Conservation (phyloP, 2,329 filamentous ascomycete species). For the Pseudogymnoascus sp. region DNA sequence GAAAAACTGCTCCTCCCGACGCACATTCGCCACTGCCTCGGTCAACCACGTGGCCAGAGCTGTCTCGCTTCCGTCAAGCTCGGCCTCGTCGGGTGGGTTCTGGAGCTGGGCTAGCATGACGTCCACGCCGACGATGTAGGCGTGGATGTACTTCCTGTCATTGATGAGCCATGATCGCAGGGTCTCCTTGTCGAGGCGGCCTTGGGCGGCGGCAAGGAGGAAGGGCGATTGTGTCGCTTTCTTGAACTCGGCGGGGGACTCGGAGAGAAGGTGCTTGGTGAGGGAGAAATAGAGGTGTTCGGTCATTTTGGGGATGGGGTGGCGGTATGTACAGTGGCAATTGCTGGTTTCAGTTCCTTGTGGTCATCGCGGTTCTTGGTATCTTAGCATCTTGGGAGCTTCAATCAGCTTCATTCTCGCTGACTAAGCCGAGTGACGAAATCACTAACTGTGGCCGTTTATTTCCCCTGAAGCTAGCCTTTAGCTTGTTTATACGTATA, state of each 20-base stretch:
- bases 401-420: not conserved
- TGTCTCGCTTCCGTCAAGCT: constrained; percentile 39
- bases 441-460: not conserved
- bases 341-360: not conserved
- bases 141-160: constrained; percentile 63
- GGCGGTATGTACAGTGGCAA: not conserved
- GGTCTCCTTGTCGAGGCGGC: constrained; percentile 46
- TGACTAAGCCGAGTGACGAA: not conserved
- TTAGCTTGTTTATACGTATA: no score
- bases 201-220: constrained; percentile 55
- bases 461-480: not conserved
- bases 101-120: constrained; percentile 54
- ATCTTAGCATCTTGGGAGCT: constrained; percentile 1
- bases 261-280: constrained; percentile 48
- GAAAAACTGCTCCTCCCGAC: constrained; percentile 60
- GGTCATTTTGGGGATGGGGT: not conserved
- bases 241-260: constrained; percentile 36
- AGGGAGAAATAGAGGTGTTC: constrained; percentile 34
- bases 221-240: constrained; percentile 59
- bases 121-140: constrained; percentile 60
- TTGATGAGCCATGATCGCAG: constrained; percentile 63
- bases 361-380: not conserved
- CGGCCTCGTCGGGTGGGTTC: constrained; percentile 37
- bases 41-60: constrained; percentile 55
- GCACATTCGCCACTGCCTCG: constrained; percentile 57